Evolutionary conservation across 495 filamentous ascomycete species (phyloP).

Genomic region (Penicillium manginii): DNA sequence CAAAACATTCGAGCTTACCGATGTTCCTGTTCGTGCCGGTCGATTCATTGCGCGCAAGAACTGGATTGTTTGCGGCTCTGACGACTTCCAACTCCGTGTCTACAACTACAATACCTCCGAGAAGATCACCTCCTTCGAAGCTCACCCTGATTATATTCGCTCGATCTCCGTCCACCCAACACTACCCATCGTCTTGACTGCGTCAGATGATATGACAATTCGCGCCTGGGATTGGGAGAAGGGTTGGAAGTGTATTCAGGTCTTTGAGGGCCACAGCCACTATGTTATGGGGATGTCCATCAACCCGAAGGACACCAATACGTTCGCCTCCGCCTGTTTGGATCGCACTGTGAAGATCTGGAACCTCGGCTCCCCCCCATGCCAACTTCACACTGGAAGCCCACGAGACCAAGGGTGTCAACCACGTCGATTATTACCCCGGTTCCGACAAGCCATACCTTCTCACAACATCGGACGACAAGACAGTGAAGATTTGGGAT

Average conservation of each 20-base stretch:
- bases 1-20: constrained; percentile 98
- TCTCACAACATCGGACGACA: constrained; percentile 93
- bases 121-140: constrained; percentile 98
- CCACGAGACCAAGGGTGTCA: constrained; percentile 97
- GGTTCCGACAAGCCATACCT: constrained; percentile 96
- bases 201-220: constrained; percentile 99
- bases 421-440: constrained; percentile 97
- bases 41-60: constrained; percentile 98
- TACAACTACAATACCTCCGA: constrained; percentile 99
- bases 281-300: constrained; percentile 99
- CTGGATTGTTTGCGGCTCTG: constrained; percentile 98
- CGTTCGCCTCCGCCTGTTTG: constrained; percentile 95
- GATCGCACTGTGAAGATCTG: constrained; percentile 98
- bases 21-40: constrained; percentile 96
- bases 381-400: constrained; percentile 96
- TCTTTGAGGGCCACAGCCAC: constrained; percentile 97
- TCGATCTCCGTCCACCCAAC: constrained; percentile 97
- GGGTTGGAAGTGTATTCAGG: constrained; percentile 95
- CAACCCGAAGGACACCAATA: constrained; percentile 98
- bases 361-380: constrained; percentile 83
- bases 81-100: constrained; percentile 95
- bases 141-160: constrained; percentile 98
- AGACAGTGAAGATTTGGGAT: constrained; percentile 96
- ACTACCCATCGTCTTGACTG: constrained; percentile 93
- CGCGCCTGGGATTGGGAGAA: constrained; percentile 99